A percentile compares a stretch with the other conserved stretches of the same genome.
phyloP scores from a whole-genome alignment of 805 yeast genomes.

The Pichia sporocuriosa region DNA sequence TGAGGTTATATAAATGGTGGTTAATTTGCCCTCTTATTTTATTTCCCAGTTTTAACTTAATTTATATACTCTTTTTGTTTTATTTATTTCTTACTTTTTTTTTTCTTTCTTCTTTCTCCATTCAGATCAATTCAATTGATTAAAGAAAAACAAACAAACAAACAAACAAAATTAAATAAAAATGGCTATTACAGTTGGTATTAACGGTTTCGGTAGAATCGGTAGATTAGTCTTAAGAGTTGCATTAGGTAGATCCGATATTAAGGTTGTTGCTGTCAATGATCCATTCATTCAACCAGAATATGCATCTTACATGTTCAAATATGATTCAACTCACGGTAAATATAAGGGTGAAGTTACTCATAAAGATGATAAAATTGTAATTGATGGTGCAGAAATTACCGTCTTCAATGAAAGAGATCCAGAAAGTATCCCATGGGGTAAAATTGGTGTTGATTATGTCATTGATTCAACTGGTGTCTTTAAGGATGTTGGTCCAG shows the following conservation, averaged over 20 bases:
- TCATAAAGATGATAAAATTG: constrained; percentile 47
- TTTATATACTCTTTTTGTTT: background rate
- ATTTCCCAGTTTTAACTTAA: background rate
- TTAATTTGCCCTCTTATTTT: background rate
- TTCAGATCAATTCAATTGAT: constrained; percentile 32
- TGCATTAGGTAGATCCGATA: constrained; percentile 66
- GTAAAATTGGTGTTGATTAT: constrained; percentile 69
- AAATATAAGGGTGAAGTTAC: constrained; percentile 69
- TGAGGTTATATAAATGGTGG: background rate
- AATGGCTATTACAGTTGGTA: constrained; percentile 71
- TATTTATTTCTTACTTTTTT: background rate
- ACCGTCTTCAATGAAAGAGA: constrained; percentile 72
- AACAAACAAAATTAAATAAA: constrained; percentile 1
- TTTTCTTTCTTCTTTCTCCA: background rate
- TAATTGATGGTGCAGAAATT: constrained; percentile 65
- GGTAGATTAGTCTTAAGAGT: constrained; percentile 86
- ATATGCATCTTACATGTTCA: constrained; percentile 92
- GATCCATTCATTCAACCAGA: constrained; percentile 88
- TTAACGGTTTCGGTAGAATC: constrained; percentile 93
- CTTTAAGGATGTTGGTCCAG: constrained; percentile 77
- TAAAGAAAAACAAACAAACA: constrained; percentile 7
- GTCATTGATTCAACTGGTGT: constrained; percentile 94
- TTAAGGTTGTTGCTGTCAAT: constrained; percentile 80
- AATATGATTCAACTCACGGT: constrained; percentile 93
- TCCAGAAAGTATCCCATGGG: constrained; percentile 89